Base-by-base conservation (phyloP, 768 basidiomycete species). In the Lentinula detonsa region DNA sequence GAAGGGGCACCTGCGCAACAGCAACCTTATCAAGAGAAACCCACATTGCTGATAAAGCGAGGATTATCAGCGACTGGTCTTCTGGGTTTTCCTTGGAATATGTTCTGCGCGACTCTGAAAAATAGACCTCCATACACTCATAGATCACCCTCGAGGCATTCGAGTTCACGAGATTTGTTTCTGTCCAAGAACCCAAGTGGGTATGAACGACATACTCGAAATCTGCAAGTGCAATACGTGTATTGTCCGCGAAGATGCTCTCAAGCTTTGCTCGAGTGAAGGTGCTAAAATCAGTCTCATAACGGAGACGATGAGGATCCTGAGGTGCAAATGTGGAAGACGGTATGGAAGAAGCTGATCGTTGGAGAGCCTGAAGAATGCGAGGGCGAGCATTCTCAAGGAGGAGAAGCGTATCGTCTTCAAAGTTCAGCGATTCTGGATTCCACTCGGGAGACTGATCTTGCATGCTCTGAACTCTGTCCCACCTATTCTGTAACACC, bases 31-130 rank as follows among this genome's bases (percentile, higher is more conserved):
- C 82, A 5, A 83, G 68, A 0, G 75, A 78, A 1, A 78, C 70
- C 82, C 83, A 84, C 16, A 84, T 70, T 35, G 81, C 76, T 23
- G 82, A 65, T 35, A 76, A 61, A 4, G 77, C 77, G 50, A 84
- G 65, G 45, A 83, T 62, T 74, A 84, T 78, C 2, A 76, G 57
- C 0, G 81, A 82, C 4, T 70, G 42, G 34, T 70, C 64, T 60
- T 81, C 78, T 7, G 78, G 74, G 48, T 72, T 78, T 21, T 64
- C 62, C 13, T 57, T 53, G 8, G 52, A 35, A 53, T 78, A 79
- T 6, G 64, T 57, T 0, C n/a, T 34, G 23, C 52, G 33, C 0
- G 78, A 73, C 0, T 66, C 59, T 0, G 63, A 59, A 4, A 67
- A 65, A 52, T 79, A 75, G 6, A 62, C 49, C 15, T 42, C 45